Conservation (phyloP, 352 stramenopile genomes). For the Phytophthora kernoviae region DNA sequence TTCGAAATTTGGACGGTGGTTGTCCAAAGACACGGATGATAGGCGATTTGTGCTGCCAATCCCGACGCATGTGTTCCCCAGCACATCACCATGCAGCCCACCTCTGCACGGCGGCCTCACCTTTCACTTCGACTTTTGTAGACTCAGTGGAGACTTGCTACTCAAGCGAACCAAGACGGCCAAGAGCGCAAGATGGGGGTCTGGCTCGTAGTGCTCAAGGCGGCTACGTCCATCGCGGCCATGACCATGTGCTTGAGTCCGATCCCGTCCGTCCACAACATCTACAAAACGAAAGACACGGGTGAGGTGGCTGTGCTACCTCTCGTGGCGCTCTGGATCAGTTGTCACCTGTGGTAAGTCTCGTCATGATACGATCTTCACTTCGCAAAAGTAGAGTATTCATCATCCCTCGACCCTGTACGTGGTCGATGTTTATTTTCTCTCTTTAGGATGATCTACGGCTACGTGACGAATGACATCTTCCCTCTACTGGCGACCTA, state of each 20-base stretch:
- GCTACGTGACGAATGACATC: conserved; percentile 38
- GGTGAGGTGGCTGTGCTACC: conserved; percentile 27
- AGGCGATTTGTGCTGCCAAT: conserved; percentile 6
- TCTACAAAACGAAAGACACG: conserved; percentile 22
- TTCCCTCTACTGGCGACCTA: conserved; percentile 50
- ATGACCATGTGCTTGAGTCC: conserved; percentile 27
- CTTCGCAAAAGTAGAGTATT: too few relatives aligned
- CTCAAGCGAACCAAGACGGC: too few relatives aligned
- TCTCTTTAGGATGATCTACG: conserved; percentile 38
- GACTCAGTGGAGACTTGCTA: too few relatives aligned
- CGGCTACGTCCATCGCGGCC: conserved; percentile 22
- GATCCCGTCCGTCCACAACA: conserved; percentile 18
- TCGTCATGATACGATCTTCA: not conserved
- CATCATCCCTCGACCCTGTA: too few relatives aligned
- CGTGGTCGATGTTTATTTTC: not conserved
- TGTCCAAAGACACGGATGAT: too few relatives aligned
- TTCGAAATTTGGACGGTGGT: conserved; percentile 5
- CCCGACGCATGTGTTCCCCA: not conserved
- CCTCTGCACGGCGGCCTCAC: not conserved
- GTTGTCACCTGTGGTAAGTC: conserved; percentile 23
- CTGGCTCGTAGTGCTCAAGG: conserved; percentile 24
- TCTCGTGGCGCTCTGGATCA: conserved; percentile 24
- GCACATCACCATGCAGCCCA: too few relatives aligned
- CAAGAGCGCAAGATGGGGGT: not conserved
- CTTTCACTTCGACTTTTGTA: conserved; percentile 11